Evolutionary conservation across 2,329 filamentous ascomycete species (phyloP).

Genomic region (Aspergillus chevalieri): DNA sequence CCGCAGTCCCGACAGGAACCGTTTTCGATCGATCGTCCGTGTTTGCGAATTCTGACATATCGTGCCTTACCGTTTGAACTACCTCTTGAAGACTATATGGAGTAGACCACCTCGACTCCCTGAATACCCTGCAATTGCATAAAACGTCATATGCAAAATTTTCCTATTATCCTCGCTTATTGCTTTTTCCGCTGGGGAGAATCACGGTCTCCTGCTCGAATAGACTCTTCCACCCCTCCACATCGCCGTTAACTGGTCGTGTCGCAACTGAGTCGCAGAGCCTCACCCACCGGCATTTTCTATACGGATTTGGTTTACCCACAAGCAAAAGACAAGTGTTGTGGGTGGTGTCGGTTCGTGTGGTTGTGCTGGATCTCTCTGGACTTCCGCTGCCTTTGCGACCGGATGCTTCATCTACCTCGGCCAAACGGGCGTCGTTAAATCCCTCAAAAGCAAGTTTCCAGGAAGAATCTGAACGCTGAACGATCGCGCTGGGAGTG

Average conservation of each 20-base stretch:
- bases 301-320: background rate
- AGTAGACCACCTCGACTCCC: too few relatives aligned
- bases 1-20: too few relatives aligned
- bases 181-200: background rate
- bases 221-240: background rate
- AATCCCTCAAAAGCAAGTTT: background rate
- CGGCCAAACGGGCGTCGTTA: background rate
- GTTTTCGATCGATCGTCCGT: too few relatives aligned
- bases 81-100: too few relatives aligned
- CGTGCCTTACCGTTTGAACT: too few relatives aligned
- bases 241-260: background rate
- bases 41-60: too few relatives aligned
- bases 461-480: background rate
- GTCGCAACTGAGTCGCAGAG: too few relatives aligned
- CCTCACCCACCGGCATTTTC: too few relatives aligned
- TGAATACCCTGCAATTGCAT: too few relatives aligned
- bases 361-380: background rate
- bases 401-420: background rate
- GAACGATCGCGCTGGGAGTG: too few relatives aligned
- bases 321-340: background rate
- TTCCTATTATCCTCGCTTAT: background rate
- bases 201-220: too few relatives aligned
- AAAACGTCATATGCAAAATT: too few relatives aligned
- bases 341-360: background rate
- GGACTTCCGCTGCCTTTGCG: background rate